Evolutionary conservation across 108 stramenopile genomes (phyloP).

Genomic region (Fragilaria radians): DNA sequence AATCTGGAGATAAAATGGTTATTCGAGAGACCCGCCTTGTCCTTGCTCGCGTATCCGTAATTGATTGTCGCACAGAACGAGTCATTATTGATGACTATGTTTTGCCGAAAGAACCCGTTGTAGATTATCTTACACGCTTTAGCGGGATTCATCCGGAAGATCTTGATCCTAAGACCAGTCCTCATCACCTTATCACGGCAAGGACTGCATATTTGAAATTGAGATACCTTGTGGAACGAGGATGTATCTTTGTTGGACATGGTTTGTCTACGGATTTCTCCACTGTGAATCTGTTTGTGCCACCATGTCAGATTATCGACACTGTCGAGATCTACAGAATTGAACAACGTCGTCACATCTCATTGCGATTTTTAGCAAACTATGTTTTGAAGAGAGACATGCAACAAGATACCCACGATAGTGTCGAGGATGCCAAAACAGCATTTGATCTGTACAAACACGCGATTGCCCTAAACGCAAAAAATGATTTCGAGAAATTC

Average conservation of each 20-base stretch:
- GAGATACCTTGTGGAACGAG: conserved; percentile 81
- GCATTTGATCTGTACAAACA: conserved; percentile 66
- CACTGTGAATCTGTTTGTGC: conserved; percentile 80
- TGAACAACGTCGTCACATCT: conserved; percentile 79
- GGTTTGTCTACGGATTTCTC: conserved; percentile 84
- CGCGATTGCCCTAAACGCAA: conserved; percentile 50
- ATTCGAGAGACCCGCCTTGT: conserved; percentile 73
- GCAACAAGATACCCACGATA: conserved; percentile 94
- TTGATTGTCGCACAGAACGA: conserved; percentile 56
- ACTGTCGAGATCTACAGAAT: conserved; percentile 89
- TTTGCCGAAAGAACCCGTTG: conserved; percentile 83
- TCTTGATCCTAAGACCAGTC: conserved; percentile 73
- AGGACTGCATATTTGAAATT: conserved; percentile 88
- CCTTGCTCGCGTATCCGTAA: conserved; percentile 81
- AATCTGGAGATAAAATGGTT: conserved; percentile 73
- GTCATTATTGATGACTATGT: conserved; percentile 92
- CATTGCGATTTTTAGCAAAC: conserved; percentile 86
- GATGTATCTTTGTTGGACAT: conserved; percentile 85
- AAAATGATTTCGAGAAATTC: conserved; percentile 52
- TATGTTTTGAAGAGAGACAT: conserved; percentile 83
- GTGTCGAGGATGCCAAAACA: conserved; percentile 88
- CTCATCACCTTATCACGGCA: conserved; percentile 80
- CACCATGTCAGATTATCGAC: conserved; percentile 89
- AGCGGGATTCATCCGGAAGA: conserved; percentile 82
- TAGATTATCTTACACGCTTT: conserved; percentile 94